phyloP scores from a whole-genome alignment of 2,329 filamentous ascomycete genomes.

The Aspergillus tubingensis region DNA sequence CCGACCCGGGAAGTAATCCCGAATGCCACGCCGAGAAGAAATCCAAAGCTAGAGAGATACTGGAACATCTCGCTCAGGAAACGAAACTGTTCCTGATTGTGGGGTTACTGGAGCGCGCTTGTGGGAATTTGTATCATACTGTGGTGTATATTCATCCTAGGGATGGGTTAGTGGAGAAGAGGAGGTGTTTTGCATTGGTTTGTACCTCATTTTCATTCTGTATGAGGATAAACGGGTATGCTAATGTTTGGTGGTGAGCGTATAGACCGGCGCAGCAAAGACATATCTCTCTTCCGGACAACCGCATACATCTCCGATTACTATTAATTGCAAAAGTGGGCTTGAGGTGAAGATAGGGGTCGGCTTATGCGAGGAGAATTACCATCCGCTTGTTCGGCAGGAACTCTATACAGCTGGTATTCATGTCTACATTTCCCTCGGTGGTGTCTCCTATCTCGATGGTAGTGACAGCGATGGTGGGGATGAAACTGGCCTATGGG shows the following conservation, averaged over 20 bases:
- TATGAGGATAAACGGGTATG: background rate
- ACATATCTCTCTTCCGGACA: background rate
- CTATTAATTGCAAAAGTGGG: background rate
- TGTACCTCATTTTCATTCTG: no score
- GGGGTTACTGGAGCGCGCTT: conserved; percentile 76
- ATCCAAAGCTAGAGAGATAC: no score
- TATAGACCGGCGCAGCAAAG: background rate
- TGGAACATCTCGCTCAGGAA: conserved; percentile 79
- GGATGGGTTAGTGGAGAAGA: conserved; percentile 75
- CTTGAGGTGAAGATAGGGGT: background rate
- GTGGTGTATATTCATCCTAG: conserved; percentile 79
- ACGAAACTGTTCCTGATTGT: conserved; percentile 80
- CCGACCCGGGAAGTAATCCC: no score
- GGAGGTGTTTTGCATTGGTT: conserved; percentile 84
- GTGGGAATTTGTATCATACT: conserved; percentile 80
- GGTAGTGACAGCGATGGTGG: background rate
- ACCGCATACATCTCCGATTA: background rate
- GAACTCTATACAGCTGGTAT: background rate
- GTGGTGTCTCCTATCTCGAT: background rate
- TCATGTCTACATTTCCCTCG: background rate
- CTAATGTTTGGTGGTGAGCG: background rate
- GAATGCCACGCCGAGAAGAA: no score
- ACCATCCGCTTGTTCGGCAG: background rate
- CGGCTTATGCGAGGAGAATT: background rate
- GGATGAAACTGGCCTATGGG: background rate